phyloP scores from a whole-genome alignment of 345 rosid species.

The Eucalyptus brandiana region DNA sequence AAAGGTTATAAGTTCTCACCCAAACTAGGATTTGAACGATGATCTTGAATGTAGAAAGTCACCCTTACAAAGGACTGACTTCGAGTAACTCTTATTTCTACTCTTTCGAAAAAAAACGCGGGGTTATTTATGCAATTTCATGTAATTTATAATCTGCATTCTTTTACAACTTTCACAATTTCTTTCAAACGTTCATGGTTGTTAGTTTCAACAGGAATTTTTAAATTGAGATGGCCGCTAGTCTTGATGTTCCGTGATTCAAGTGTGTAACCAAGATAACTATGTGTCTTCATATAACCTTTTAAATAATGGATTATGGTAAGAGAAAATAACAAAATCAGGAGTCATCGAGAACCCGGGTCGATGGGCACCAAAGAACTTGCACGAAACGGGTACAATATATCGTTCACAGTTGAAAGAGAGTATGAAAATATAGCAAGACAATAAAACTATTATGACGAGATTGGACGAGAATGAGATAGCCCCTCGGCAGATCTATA shows the following conservation, averaged over 20 bases:
- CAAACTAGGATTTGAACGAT: neutral
- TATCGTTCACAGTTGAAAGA: neutral
- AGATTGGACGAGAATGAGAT: neutral
- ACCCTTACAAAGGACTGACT: accelerated
- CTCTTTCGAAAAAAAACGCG: neutral
- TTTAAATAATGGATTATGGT: neutral
- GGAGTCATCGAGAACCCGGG: neutral
- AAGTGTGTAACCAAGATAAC: neutral
- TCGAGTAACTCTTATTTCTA: neutral
- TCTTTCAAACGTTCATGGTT: neutral
- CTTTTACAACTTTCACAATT: neutral
- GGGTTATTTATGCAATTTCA: neutral
- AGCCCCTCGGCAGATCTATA: neutral
- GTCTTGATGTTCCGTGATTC: neutral
- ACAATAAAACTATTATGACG: neutral
- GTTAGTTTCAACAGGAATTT: neutral
- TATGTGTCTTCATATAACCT: neutral
- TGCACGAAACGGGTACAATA: neutral
- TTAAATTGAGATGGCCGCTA: neutral
- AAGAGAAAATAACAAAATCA: neutral
- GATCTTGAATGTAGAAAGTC: neutral
- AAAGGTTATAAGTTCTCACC: neutral
- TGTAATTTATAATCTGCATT: neutral
- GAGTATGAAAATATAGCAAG: neutral
- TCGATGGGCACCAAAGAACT: neutral